phyloP scores from a whole-genome alignment of 495 filamentous ascomycete genomes.

The Penicillium lagena region DNA sequence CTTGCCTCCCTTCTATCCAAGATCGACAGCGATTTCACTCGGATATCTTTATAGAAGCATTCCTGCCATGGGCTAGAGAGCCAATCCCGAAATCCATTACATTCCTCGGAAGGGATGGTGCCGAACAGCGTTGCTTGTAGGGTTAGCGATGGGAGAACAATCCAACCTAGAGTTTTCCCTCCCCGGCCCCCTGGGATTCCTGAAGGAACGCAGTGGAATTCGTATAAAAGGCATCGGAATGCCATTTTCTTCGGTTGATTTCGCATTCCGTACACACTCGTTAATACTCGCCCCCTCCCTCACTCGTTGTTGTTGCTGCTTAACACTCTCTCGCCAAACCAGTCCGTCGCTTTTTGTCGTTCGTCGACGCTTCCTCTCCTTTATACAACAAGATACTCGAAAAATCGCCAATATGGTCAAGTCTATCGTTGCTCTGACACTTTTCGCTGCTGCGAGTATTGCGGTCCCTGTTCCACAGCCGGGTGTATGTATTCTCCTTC shows the following conservation, averaged over 20 bases:
- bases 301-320: too few relatives aligned
- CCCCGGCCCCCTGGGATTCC: constrained; percentile 18
- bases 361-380: constrained; percentile 17
- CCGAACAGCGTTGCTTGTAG: background rate
- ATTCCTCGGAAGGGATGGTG: constrained; percentile 12
- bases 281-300: constrained; percentile 2
- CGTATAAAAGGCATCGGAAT: constrained; percentile 5
- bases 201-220: constrained; percentile 14
- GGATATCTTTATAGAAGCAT: constrained; percentile 17
- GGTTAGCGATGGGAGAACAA: background rate
- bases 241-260: constrained; percentile 1
- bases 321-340: background rate
- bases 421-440: constrained; percentile 17
- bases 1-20: constrained; percentile 15
- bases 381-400: background rate
- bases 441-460: constrained; percentile 18
- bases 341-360: constrained; percentile 6
- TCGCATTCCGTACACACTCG: constrained; percentile 17
- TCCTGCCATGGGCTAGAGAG: constrained; percentile 4
- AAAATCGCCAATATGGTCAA: constrained; percentile 17
- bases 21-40: constrained; percentile 13
- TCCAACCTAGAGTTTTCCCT: background rate
- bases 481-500: background rate
- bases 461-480: constrained; percentile 13
- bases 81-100: constrained; percentile 2